Conservation (phyloP, 1,284 basidiomycete species). For the Fomitopsis betulina region DNA sequence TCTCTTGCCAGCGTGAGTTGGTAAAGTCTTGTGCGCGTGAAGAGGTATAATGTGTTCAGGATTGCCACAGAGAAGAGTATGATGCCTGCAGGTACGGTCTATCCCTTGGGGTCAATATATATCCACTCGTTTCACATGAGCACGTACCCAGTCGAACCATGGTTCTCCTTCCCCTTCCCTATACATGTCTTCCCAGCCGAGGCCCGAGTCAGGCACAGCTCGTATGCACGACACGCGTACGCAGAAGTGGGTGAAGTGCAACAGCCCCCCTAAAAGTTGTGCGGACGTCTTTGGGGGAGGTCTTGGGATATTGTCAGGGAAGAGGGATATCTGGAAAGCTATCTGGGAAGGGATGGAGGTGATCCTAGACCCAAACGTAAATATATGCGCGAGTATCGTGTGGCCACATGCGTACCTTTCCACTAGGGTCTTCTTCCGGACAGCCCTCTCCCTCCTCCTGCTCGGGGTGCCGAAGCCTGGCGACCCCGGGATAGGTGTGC, state of each 20-base stretch:
- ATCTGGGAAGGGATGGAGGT: slow-evolving; percentile 60
- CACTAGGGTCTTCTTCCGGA: slow-evolving; percentile 58
- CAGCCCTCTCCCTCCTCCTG: slow-evolving; percentile 34
- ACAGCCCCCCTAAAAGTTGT: slow-evolving; percentile 53
- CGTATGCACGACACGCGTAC: slow-evolving; percentile 56
- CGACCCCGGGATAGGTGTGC: slow-evolving; percentile 34
- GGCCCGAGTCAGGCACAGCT: slow-evolving; percentile 54
- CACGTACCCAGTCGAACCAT: slow-evolving; percentile 77
- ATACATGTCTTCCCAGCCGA: slow-evolving; percentile 75
- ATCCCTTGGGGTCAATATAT: neutral
- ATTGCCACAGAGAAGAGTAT: slow-evolving; percentile 48
- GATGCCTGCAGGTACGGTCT: slow-evolving; percentile 60
- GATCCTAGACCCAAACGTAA: slow-evolving; percentile 34
- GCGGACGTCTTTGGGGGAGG: slow-evolving; percentile 63
- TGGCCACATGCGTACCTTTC: slow-evolving; percentile 43
- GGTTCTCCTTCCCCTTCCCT: slow-evolving; percentile 54
- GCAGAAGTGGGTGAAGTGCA: slow-evolving; percentile 65
- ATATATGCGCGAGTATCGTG: neutral
- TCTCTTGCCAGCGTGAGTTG: slow-evolving; percentile 55
- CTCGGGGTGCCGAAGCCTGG: slow-evolving; percentile 15
- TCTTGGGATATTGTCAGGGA: slow-evolving; percentile 71
- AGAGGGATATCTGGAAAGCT: slow-evolving; percentile 67
- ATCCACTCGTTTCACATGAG: neutral
- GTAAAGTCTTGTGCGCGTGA: slow-evolving; percentile 63
- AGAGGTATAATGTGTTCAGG: slow-evolving; percentile 58